phyloP scores from a whole-genome alignment of 768 basidiomycete genomes.

The Lactarius hatsudake region DNA sequence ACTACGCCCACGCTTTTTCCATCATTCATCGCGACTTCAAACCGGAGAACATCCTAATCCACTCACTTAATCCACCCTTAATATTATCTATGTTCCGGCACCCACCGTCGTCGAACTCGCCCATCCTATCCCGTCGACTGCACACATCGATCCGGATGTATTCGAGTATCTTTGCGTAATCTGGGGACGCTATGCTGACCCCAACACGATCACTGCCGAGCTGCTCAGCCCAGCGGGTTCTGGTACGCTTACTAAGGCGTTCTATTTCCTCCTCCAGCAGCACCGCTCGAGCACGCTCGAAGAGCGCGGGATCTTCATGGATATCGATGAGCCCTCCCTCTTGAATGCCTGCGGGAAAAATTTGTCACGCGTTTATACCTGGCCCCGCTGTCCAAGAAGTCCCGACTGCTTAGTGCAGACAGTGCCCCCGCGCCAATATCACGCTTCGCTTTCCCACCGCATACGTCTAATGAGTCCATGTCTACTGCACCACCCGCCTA shows the following conservation, averaged over 20 bases:
- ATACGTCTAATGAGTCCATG: conserved; percentile 22
- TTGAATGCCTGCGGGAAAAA: conserved; percentile 34
- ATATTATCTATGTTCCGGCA: conserved; percentile 44
- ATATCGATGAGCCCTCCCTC: conserved; percentile 32
- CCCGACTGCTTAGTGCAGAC: conserved; percentile 24
- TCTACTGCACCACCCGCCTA: conserved; percentile 23
- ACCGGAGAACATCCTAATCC: conserved; percentile 94
- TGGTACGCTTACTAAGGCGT: conserved; percentile 79
- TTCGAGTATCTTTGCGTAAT: conserved; percentile 77
- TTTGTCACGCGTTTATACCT: conserved; percentile 43
- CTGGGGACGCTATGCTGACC: conserved; percentile 73
- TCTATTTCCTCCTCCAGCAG: conserved; percentile 78
- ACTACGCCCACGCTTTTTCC: conserved; percentile 96
- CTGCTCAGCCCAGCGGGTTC: conserved; percentile 66
- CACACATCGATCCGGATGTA: conserved; percentile 73
- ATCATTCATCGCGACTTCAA: conserved; percentile 98
- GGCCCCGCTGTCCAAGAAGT: conserved; percentile 39
- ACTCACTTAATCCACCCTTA: conserved; percentile 72
- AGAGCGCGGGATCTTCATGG: conserved; percentile 49
- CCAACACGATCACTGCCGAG: conserved; percentile 57
- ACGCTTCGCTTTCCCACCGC: conserved; percentile 15
- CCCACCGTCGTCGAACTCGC: conserved; percentile 51
- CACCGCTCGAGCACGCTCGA: conserved; percentile 66
- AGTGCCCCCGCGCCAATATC: conserved; percentile 9
- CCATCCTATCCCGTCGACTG: conserved; percentile 61